phyloP scores from a whole-genome alignment of 179 eudicot species.

The Drosera spatulata region DNA sequence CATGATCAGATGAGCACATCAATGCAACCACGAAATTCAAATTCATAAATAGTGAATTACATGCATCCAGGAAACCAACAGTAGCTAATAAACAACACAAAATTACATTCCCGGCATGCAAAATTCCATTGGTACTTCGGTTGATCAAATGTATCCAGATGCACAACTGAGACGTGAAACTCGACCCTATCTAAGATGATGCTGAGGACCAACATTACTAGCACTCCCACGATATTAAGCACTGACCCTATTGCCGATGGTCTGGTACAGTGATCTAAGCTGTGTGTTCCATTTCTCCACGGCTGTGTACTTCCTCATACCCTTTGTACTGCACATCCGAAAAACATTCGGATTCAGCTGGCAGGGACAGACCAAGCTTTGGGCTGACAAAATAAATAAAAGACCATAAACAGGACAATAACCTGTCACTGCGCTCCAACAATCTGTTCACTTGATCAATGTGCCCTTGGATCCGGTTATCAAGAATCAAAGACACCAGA shows the following conservation, averaged over 20 bases:
- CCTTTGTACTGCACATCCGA: slow-evolving; percentile 31
- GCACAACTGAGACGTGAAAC: too few species aligned
- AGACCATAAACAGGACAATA: not conserved
- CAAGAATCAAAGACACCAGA: slow-evolving; percentile 83
- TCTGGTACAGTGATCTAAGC: slow-evolving; percentile 65
- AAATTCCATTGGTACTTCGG: too few species aligned
- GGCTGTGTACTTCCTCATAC: slow-evolving; percentile 58
- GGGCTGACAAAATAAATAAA: not conserved
- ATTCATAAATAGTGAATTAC: too few species aligned
- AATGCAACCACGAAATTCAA: too few species aligned
- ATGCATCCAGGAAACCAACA: too few species aligned
- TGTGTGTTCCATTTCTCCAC: slow-evolving; percentile 95
- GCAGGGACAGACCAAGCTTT: not conserved
- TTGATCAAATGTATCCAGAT: too few species aligned
- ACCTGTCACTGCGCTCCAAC: slow-evolving; percentile 79
- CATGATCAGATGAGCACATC: too few species aligned
- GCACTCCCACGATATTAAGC: not conserved
- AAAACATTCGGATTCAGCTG: not conserved
- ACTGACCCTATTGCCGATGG: slow-evolving; percentile 58
- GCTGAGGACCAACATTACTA: too few species aligned
- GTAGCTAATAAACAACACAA: too few species aligned
- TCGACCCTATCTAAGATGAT: too few species aligned
- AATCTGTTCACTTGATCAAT: slow-evolving; percentile 93
- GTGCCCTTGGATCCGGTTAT: slow-evolving; percentile 89
- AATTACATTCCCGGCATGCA: too few species aligned